Base-by-base conservation (phyloP, 805 yeast genomes). In the Candida yuanshanica region DNA sequence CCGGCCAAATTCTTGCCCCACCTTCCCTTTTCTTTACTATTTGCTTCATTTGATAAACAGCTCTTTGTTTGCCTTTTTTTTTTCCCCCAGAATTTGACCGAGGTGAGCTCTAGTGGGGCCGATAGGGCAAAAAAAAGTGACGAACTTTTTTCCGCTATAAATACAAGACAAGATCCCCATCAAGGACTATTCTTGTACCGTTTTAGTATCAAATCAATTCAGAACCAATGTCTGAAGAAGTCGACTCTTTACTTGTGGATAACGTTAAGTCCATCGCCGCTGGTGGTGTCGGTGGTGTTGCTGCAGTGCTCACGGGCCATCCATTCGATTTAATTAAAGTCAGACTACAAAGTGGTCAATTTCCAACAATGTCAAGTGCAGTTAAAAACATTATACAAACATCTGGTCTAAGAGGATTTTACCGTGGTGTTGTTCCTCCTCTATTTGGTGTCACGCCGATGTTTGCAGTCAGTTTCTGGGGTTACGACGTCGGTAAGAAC, bases 381-480 rank as follows among this genome's bases (percentile, higher is more conserved):
- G 70, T 88, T 20, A 74, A 68, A 50, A 73, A 72, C 25, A 89
- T 95, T 4, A 47, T 91, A 27, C 74, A 74, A n/a, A 72, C 73
- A 21, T 88, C 83, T 47, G 95, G 96, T 0, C 76, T 79, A 4
- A 49, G 70, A 20, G 97, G 98, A 1, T 78, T 91, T 49, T 91
- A 91, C 64, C 72, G 95, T 57, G 99, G 99, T 44, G 97, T 93
- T 24, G 71, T 85, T 11, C 96, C 98, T 12, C 99, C 99, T 4
- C 66, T 91, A 39, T 59, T 86, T n/a, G 99, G 99, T 20, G 97
- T 91, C 18, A 93, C 98, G 0, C 99, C 99, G 22, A 93, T 91
- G 86, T 93, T 93, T 69, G 98, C 98, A 2, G 93, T 93, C 20
- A 84, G 95, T 2, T 91, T 91, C 68, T 91, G 99, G 98, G 98